Conservation (phyloP, 257 asterid genomes). For the Fraxinus quadrangulata region DNA sequence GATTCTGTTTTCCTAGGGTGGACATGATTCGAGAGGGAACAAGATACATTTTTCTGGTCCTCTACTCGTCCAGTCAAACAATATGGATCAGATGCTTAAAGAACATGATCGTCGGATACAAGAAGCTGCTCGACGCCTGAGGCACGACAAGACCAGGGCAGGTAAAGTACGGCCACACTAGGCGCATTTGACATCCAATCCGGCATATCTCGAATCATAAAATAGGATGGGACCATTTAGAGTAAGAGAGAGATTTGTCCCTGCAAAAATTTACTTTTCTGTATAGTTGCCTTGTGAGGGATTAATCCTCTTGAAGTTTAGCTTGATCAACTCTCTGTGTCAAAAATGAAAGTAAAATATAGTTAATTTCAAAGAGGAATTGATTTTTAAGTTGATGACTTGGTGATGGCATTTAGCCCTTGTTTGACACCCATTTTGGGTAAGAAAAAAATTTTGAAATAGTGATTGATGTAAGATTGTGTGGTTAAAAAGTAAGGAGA, state of each 20-base stretch:
- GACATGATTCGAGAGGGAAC: conserved; percentile 47
- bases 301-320: neutral
- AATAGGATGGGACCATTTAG: too few species aligned
- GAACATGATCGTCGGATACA: conserved; percentile 86
- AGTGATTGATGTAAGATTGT: too few species aligned
- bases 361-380: neutral
- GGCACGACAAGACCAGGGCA: conserved; percentile 56
- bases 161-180: conserved; percentile 47
- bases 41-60: conserved; percentile 78
- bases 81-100: conserved; percentile 80
- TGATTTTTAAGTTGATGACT: neutral
- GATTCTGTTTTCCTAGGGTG: conserved; percentile 34
- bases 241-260: neutral
- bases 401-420: too few species aligned
- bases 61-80: conserved; percentile 56
- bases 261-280: neutral
- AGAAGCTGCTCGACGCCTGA: conserved; percentile 74
- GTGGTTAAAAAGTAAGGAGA: too few species aligned
- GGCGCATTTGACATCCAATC: conserved; percentile 23
- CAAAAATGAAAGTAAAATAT: neutral
- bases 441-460: too few species aligned
- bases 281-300: neutral
- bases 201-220: too few species aligned
- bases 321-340: neutral
- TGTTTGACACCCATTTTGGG: too few species aligned